A percentile compares a stretch with the other conserved stretches of the same genome.
Evolutionary conservation across 2,329 filamentous ascomycete species (phyloP).

Genomic region (Beauveria sp.): DNA sequence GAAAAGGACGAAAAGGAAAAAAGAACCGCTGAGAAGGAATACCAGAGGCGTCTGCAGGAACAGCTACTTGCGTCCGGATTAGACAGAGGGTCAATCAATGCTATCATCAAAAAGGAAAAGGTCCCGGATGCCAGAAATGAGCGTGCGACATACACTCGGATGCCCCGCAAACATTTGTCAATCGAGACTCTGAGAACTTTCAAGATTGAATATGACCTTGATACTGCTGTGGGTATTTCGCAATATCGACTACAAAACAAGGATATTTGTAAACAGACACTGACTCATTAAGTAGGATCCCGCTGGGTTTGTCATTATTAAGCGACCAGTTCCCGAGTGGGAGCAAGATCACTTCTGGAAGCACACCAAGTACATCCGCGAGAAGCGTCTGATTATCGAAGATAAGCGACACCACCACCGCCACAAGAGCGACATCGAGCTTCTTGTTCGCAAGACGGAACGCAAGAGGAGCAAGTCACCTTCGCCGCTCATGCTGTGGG

Average conservation of each 20-base stretch:
- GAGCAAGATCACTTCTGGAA: conserved; percentile 66
- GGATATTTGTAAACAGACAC: background rate
- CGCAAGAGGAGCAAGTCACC: conserved; percentile 50
- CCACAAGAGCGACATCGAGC: conserved; percentile 41
- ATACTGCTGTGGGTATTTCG: conserved; percentile 38
- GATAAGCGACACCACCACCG: conserved; percentile 35
- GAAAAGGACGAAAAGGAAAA: conserved; percentile 39
- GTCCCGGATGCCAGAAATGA: conserved; percentile 23
- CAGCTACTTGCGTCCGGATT: conserved; percentile 51
- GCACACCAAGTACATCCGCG: conserved; percentile 59
- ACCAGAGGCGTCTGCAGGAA: conserved; percentile 47
- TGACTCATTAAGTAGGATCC: conserved; percentile 45
- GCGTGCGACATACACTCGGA: conserved; percentile 54
- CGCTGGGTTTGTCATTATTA: conserved; percentile 64
- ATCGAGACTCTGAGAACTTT: conserved; percentile 52
- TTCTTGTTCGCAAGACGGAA: conserved; percentile 46
- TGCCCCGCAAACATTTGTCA: conserved; percentile 53
- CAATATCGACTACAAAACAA: background rate
- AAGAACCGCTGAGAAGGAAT: conserved; percentile 44
- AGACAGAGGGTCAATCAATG: conserved; percentile 49
- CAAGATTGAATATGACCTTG: conserved; percentile 49
- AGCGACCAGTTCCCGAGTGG: conserved; percentile 62
- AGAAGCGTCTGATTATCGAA: conserved; percentile 44
- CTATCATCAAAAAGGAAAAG: conserved; percentile 51
- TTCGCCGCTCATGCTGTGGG: conserved; percentile 45